Evolutionary conservation across 768 basidiomycete species (phyloP).

Genomic region (Strobilomyces echinocephalus): DNA sequence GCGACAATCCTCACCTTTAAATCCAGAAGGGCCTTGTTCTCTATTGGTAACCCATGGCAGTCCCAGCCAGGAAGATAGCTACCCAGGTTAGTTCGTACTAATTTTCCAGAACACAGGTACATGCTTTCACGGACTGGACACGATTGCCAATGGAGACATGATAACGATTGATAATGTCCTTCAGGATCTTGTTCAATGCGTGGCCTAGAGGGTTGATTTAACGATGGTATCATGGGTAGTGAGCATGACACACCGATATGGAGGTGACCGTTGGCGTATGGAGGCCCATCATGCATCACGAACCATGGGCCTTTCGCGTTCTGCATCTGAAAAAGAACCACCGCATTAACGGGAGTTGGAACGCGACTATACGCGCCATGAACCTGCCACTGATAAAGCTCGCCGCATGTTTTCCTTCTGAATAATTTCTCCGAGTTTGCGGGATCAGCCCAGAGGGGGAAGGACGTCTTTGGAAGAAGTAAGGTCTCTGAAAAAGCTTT

Average conservation of each 20-base stretch:
- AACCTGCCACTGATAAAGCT: slow-evolving; percentile 78
- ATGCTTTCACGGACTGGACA: slow-evolving; percentile 63
- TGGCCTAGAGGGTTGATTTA: slow-evolving; percentile 55
- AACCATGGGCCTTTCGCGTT: slow-evolving; percentile 67
- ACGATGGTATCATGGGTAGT: not conserved
- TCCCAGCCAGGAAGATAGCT: slow-evolving; percentile 98
- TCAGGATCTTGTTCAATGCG: slow-evolving; percentile 92
- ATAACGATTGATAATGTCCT: slow-evolving; percentile 92
- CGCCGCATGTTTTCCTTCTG: slow-evolving; percentile 59
- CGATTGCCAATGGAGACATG: slow-evolving; percentile 71
- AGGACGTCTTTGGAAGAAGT: slow-evolving; percentile 74
- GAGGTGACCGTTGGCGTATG: slow-evolving; percentile 93
- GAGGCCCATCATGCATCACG: slow-evolving; percentile 92
- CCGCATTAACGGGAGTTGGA: not conserved
- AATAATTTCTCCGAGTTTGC: slow-evolving; percentile 56
- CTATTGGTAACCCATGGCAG: slow-evolving; percentile 95
- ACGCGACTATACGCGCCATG: slow-evolving; percentile 20
- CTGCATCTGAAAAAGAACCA: slow-evolving; percentile 45
- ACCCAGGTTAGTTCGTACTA: slow-evolving; percentile 1
- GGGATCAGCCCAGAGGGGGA: slow-evolving; percentile 69
- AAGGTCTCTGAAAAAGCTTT: slow-evolving; percentile 59
- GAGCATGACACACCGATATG: slow-evolving; percentile 70
- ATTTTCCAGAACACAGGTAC: not conserved
- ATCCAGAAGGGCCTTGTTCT: slow-evolving; percentile 84
- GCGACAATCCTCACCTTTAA: slow-evolving; percentile 49